These are phyloP conservation scores for Colletotrichum echinochloae DNA, from an alignment of 2,329 filamentous ascomycete species.

Conservation along the genomic window DNA sequence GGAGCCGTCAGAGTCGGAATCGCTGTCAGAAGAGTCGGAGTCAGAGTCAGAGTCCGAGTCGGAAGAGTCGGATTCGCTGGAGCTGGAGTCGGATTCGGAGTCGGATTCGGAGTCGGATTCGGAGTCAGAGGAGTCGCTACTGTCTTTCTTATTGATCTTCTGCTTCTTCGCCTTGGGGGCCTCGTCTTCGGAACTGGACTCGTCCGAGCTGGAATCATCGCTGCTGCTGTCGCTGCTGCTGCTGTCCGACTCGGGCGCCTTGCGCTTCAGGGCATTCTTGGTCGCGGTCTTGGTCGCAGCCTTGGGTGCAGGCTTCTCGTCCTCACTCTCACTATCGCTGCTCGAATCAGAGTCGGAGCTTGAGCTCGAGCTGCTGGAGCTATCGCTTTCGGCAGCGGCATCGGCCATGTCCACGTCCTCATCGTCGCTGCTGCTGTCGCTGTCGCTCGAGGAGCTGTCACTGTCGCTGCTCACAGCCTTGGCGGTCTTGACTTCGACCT, in stretches of 20 bases:
- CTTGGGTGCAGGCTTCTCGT: conserved; percentile 33
- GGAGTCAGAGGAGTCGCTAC: conserved; percentile 52
- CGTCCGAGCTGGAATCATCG: conserved; percentile 49
- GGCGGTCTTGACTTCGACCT: conserved; percentile 37
- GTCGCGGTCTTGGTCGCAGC: conserved; percentile 41
- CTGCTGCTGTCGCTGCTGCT: conserved; percentile 46
- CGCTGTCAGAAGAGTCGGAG: conserved; percentile 43
- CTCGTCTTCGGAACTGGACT: conserved; percentile 60
- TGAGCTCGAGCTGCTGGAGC: conserved; percentile 52
- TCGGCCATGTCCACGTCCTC: conserved; percentile 63
- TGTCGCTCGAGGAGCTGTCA: conserved; percentile 45
- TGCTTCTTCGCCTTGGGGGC: conserved; percentile 65
- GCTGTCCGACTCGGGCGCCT: conserved; percentile 49
- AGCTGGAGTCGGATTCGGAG: conserved; percentile 50
- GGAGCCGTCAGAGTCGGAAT: conserved; percentile 51
- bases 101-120: too few species aligned
- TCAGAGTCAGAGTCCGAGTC: too few species aligned
- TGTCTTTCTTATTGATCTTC: conserved; percentile 54
- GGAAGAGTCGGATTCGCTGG: conserved; percentile 41
- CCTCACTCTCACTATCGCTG: conserved; percentile 42
- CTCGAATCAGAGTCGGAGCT: conserved; percentile 51
- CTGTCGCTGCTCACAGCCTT: conserved; percentile 45
- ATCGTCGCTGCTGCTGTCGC: conserved; percentile 48
- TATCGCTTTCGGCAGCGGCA: conserved; percentile 48
- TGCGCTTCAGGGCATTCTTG: conserved; percentile 55